phyloP scores from a whole-genome alignment of 257 asterid genomes.

The Echites panduratus region DNA sequence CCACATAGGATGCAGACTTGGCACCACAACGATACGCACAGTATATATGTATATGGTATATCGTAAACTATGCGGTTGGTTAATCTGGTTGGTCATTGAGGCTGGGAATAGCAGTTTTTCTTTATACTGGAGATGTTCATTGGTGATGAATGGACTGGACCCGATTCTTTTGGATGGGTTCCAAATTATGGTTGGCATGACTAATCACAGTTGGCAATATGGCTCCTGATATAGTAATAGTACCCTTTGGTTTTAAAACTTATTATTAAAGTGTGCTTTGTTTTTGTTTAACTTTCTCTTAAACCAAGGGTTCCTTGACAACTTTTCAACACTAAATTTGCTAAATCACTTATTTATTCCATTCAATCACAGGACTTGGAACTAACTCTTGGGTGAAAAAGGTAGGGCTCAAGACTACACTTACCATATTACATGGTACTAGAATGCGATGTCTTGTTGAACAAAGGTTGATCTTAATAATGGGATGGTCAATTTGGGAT shows the following conservation, averaged over 20 bases:
- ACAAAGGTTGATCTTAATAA: too few species aligned
- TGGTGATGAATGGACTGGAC: constrained; percentile 38
- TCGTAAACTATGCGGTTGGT: constrained; percentile 13
- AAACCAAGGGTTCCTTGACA: constrained; percentile 25
- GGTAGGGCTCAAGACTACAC: too few species aligned
- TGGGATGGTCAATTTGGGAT: constrained; percentile 4
- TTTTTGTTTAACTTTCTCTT: constrained; percentile 38
- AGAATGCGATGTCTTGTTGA: too few species aligned
- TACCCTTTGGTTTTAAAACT: too few species aligned
- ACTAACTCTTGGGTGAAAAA: background rate
- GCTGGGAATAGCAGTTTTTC: constrained; percentile 14
- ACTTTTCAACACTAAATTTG: background rate
- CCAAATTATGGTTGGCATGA: constrained; percentile 57
- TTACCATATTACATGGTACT: too few species aligned
- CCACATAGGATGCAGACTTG: constrained; percentile 72
- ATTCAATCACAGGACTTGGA: background rate
- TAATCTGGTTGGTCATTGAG: constrained; percentile 12
- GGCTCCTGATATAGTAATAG: background rate
- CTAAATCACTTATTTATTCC: too few species aligned
- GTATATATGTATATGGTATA: constrained; percentile 13
- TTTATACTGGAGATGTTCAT: constrained; percentile 18
- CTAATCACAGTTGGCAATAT: constrained; percentile 38
- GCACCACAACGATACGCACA: constrained; percentile 31
- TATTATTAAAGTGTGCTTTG: too few species aligned
- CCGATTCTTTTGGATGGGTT: constrained; percentile 35